A percentile compares a stretch with the other conserved stretches of the same genome.
These are phyloP conservation scores for Orbilia javanica DNA, from an alignment of 2,329 filamentous ascomycete genomes.

Conservation along the genomic window DNA sequence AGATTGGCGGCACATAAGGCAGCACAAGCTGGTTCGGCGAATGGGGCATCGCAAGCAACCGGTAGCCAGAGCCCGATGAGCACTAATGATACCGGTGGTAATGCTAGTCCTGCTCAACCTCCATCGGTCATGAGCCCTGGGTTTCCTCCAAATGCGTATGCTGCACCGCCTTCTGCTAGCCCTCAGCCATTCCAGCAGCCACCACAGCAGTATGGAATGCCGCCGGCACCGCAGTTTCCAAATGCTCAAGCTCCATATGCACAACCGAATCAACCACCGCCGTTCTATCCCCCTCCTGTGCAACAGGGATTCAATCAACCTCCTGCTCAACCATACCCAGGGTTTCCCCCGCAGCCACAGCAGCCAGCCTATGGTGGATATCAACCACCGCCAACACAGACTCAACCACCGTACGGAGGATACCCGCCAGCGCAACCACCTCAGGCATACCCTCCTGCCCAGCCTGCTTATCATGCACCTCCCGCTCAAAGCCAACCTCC, in stretches of 20 bases:
- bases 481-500: slow-evolving; percentile 59
- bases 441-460: slow-evolving; percentile 58
- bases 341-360: slow-evolving; percentile 58
- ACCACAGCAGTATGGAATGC: slow-evolving; percentile 35
- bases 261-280: slow-evolving; percentile 66
- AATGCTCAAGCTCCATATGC: slow-evolving; percentile 60
- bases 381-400: slow-evolving; percentile 66
- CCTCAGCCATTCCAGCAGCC: slow-evolving; percentile 49
- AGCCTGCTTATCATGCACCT: slow-evolving; percentile 57
- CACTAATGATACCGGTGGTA: slow-evolving; percentile 69
- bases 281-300: slow-evolving; percentile 66
- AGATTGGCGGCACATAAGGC: slow-evolving; percentile 82
- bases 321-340: slow-evolving; percentile 37
- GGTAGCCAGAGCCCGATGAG: slow-evolving; percentile 70
- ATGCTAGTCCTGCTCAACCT: slow-evolving; percentile 67
- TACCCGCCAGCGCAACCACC: slow-evolving; percentile 53
- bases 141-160: slow-evolving; percentile 67
- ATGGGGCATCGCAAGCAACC: slow-evolving; percentile 71
- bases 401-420: slow-evolving; percentile 69
- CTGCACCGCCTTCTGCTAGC: slow-evolving; percentile 65
- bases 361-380: slow-evolving; percentile 65
- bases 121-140: slow-evolving; percentile 59
- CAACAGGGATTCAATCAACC: slow-evolving; percentile 61
- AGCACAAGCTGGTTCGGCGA: slow-evolving; percentile 73
- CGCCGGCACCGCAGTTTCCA: slow-evolving; percentile 43